Base-by-base conservation (phyloP, 257 asterid genomes). In the Rauvolfia tetraphylla region DNA sequence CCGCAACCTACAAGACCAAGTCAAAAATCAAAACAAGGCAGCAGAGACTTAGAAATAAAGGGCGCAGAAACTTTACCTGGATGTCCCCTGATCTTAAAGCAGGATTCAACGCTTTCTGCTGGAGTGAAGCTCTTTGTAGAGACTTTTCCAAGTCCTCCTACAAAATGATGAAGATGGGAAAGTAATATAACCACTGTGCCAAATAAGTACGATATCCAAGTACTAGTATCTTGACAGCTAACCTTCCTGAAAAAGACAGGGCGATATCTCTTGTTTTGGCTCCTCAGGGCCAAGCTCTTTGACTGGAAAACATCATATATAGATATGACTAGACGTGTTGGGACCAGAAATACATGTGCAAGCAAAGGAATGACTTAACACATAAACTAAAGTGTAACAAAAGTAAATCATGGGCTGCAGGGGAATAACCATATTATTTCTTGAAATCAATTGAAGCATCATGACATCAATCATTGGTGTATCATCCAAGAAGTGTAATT, bases 211-310 rank as follows among this genome's bases (percentile, higher is more conserved):
- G 73, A 69, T 42, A 44, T 15, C 76, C 7, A 63, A 54, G 72
- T 44, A 67, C 36, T 0, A 54, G 27, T 20, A 62, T 83, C 36
- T 66, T 23, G 22, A 61, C 67, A 65, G 80, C 88, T 81, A 72
- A 93, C 97, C 97, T 93, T 90, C 81, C 98, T 81, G 87, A 93
- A 93, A 77, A 93, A 93, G 58, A 90, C 87, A 14, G 98, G 98
- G 38, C 97, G 96, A 75, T 92, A 93, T 84, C 91, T 89, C 89
- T 85, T 89, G 78, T 89, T 81, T 79, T 87, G 85, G 83, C 91
- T 92, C 87, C 90, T 86, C 85, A 93, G 79, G 61, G 86, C 69
- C 88, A 93, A 87, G 94, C 97, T 90, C 79, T 83, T 88, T 12
- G 96, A 90, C 98, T 93, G 91, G 88, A 71, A 80, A 41, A 68